Base-by-base conservation (phyloP, 331 rosid genomes). In the Spiraea crenata region DNA sequence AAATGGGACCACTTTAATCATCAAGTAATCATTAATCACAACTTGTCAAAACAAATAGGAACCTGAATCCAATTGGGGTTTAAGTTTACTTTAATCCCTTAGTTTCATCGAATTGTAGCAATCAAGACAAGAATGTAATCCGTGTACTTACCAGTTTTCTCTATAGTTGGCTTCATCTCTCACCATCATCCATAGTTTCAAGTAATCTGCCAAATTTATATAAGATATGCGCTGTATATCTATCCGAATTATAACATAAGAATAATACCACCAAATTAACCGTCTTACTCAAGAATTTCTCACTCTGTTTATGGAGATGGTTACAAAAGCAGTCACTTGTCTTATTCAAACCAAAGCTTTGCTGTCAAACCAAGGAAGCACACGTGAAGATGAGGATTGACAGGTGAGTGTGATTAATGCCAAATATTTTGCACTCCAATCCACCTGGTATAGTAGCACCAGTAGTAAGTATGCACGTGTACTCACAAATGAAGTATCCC, bases 1-100 rank as follows among this genome's bases (percentile, higher is more conserved):
- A 68, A n/a, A 41, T 68, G 72, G 37, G 72, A 52, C 73, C 51
- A 68, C 51, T 39, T 20, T 5, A 47, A 67, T 67, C 61, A 66
- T 49, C 13, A 68, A 68, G 49, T 44, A 52, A 9, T 49, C 34
- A 49, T 61, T 31, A 61, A 67, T 35, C 46, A 35, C 60, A 67
- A 17, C 38, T 35, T 11, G 37, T n/a, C 57, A 11, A 15, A 47
- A 9, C 5, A 34, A n/a, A 31, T 5, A 12, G 16, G 31, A 25
- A 25, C 2, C 31, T 25, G 31, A 25, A 19, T 12, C 4, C 9
- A 12, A 31, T 57, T 49, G 9, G 39, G 62, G 38, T 31, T 31
- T 31, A 16, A 38, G 2, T 57, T 57, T 11, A 57, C 11, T 10
- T 55, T 9, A 57, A 57, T n/a, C n/a, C 40, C 38, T 3, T 16